A percentile compares a stretch with the other conserved stretches of the same genome.
Conservation (phyloP, 2,329 filamentous ascomycete species). For the Venturia effusa region DNA sequence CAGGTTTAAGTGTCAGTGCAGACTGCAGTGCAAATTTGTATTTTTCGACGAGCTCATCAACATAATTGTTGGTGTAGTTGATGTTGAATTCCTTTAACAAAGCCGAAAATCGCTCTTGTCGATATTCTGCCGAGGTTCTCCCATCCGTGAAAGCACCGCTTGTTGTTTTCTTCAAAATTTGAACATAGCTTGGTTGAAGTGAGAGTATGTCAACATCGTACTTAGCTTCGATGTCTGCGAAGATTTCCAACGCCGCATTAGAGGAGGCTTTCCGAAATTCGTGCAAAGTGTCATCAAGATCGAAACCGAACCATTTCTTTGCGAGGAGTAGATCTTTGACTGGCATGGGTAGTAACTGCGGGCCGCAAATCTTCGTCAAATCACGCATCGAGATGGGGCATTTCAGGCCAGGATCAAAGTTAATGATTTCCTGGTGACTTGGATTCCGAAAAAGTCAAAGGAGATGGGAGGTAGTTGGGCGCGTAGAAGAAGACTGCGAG, state of each 20-base stretch:
- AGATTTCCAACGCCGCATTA: conserved; percentile 23
- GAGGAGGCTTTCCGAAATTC: conserved; percentile 33
- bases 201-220: not conserved
- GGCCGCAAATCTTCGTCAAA: not conserved
- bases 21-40: conserved; percentile 23
- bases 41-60: conserved; percentile 16
- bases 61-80: conserved; percentile 13
- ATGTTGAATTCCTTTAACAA: conserved; percentile 22
- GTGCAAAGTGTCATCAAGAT: conserved; percentile 40
- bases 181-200: conserved; percentile 22
- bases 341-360: not conserved
- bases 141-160: conserved; percentile 34
- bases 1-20: conserved; percentile 26
- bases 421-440: too few species aligned
- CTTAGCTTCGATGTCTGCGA: conserved; percentile 20
- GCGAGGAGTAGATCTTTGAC: not conserved
- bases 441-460: too few species aligned
- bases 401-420: too few species aligned
- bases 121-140: conserved; percentile 33
- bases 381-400: too few species aligned
- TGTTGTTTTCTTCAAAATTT: conserved; percentile 26
- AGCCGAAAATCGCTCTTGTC: conserved; percentile 28
- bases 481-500: too few species aligned
- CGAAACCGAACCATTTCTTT: conserved; percentile 34
- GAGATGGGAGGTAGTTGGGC: too few species aligned